phyloP scores from a whole-genome alignment of 306 rosid genomes.

The Prunus davidiana region DNA sequence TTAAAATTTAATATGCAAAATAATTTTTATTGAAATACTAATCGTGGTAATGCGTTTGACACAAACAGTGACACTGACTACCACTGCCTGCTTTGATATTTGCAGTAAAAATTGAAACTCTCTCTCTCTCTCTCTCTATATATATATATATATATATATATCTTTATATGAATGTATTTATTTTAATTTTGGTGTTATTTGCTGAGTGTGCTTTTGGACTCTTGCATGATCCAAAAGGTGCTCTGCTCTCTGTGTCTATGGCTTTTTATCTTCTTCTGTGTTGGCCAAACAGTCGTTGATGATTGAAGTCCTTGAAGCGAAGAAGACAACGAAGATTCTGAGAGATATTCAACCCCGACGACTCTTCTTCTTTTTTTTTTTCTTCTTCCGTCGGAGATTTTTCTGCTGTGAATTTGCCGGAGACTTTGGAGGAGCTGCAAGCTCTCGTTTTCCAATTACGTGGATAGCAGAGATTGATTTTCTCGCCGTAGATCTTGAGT shows the following conservation, averaged over 20 bases:
- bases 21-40: no score
- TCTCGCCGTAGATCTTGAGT: constrained; percentile 6
- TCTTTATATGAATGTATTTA: background rate
- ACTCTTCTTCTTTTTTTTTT: background rate
- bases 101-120: constrained; percentile 2
- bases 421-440: background rate
- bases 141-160: background rate
- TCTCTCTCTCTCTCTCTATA: no score
- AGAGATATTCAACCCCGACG: background rate
- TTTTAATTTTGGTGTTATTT: constrained; percentile 17
- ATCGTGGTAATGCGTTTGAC: no score
- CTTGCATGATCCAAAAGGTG: constrained; percentile 42
- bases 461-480: background rate
- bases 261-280: constrained; percentile 40
- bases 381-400: background rate
- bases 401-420: background rate
- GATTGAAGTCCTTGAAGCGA: constrained; percentile 26
- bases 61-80: background rate
- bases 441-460: background rate
- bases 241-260: constrained; percentile 12
- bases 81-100: background rate
- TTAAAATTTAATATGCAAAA: no score
- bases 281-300: constrained; percentile 29
- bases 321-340: constrained; percentile 16
- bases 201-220: constrained; percentile 44